Base-by-base conservation (phyloP, 805 yeast species). In the Wickerhamiella lipophila region DNA sequence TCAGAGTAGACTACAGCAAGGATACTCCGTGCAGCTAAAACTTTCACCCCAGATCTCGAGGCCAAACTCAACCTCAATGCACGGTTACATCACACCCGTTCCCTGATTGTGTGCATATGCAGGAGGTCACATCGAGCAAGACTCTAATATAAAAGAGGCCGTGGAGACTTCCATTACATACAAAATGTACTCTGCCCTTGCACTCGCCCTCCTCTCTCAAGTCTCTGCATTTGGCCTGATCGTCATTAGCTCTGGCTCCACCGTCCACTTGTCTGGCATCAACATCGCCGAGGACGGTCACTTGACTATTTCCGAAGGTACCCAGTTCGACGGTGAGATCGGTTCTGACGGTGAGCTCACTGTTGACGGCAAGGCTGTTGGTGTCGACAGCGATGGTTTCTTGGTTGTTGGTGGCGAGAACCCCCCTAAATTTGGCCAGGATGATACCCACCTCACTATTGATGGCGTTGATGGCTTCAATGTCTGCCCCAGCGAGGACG, bases 161-260 rank as follows among this genome's bases (percentile, higher is more conserved):
- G 8, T 11, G 13, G 13, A 29, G 34, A 11, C 34, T 4, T 11
- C 34, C 34, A 5, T 6, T n/a, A 11, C 15, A 12, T n/a, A 12
- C 34, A 4, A 6, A 26, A 41, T 41, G 44, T 23, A 41, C 44
- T 41, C 35, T 25, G 42, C 35, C 13, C 23, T 42, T 23, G 19
- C 46, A 7, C 46, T 42, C 16, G 46, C 46, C 22, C 39, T 32
- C 19, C 13, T 42, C n/a, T 42, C 46, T 32, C 39, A 29, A 13
- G 46, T 32, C n/a, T 19, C 36, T 7, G 39, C 46, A 27, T 29
- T 19, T 32, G 46, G 39, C 29, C 39, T 42, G 8, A 6, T 42
- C 8, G 27, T 22, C n/a, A 29, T 29, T 16, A 23, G 22, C 45
- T 42, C 45, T 26, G 45, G 45, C n/a, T 22, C 32, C 25, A 9